Conservation (phyloP, 129 eudicot species). For the Kitagawia praeruptora region DNA sequence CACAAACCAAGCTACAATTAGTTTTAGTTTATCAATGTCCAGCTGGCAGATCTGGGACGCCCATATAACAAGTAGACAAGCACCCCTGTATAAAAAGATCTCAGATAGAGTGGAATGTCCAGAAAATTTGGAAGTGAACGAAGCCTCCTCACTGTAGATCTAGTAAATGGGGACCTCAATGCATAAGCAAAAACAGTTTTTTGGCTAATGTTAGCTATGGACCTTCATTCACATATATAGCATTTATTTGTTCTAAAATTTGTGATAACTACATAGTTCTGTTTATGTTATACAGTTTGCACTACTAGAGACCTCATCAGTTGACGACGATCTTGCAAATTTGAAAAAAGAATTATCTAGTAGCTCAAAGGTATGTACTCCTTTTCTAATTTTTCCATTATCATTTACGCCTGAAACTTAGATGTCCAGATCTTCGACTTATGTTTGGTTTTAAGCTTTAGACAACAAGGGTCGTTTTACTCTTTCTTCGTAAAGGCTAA, state of each 20-base stretch:
- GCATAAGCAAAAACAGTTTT: neutral
- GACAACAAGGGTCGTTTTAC: neutral
- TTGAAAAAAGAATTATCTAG: conserved; percentile 24
- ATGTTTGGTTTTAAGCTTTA: neutral
- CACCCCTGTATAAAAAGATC: neutral
- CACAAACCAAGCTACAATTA: neutral
- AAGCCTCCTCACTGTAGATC: neutral
- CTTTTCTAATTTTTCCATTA: neutral
- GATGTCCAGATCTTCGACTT: neutral
- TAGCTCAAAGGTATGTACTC: conserved; percentile 12
- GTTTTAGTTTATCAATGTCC: too few species aligned
- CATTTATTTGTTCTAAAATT: neutral
- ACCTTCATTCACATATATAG: neutral
- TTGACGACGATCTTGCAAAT: conserved; percentile 24
- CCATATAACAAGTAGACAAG: neutral
- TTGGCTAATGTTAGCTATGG: neutral
- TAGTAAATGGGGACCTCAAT: neutral
- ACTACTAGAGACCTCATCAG: conserved; percentile 20
- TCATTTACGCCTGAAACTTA: neutral
- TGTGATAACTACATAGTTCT: neutral
- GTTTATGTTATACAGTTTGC: conserved; percentile 14
- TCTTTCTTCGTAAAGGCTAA: neutral
- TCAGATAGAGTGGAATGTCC: neutral
- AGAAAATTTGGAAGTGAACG: neutral
- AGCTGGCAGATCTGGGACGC: too few species aligned